phyloP scores from a whole-genome alignment of 768 basidiomycete genomes.

The Mycena maculata region DNA sequence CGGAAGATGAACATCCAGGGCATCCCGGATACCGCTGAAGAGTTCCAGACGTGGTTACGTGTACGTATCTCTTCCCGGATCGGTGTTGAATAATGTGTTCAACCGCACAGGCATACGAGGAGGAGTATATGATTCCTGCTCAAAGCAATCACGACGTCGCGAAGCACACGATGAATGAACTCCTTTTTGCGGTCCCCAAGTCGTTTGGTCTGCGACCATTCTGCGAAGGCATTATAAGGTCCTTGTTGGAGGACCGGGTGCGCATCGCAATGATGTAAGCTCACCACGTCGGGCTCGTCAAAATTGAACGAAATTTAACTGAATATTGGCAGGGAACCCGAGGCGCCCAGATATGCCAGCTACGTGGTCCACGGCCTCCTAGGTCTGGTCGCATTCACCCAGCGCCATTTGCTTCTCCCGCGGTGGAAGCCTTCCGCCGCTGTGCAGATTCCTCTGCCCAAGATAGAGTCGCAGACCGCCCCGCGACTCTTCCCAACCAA shows the following conservation, averaged over 20 bases:
- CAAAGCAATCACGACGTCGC: conserved; percentile 55
- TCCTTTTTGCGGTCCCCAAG: conserved; percentile 52
- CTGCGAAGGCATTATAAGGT: conserved; percentile 46
- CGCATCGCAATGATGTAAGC: conserved; percentile 62
- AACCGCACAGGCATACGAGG: conserved; percentile 53
- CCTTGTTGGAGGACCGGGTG: conserved; percentile 56
- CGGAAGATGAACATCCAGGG: conserved; percentile 58
- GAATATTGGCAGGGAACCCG: conserved; percentile 43
- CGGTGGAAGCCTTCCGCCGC: conserved; percentile 39
- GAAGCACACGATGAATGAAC: conserved; percentile 52
- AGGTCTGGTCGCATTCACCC: conserved; percentile 42
- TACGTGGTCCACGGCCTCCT: conserved; percentile 41
- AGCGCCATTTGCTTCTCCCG: conserved; percentile 55
- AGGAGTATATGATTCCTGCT: conserved; percentile 54
- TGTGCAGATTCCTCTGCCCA: conserved; percentile 40
- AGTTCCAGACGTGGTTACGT: conserved; percentile 51
- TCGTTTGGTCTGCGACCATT: conserved; percentile 53
- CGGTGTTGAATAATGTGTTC: background rate
- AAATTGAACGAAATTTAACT: conserved; percentile 12
- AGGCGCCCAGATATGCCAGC: conserved; percentile 50
- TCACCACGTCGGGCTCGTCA: background rate
- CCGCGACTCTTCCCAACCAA: conserved; percentile 50
- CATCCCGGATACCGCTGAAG: conserved; percentile 56
- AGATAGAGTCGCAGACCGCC: conserved; percentile 25
- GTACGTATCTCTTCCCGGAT: conserved; percentile 37